Percentiles rank a stretch among this genome's conserved stretches.
These are phyloP conservation scores for Russula vinacea DNA, from an alignment of 768 basidiomycete species.

Conservation along the genomic window DNA sequence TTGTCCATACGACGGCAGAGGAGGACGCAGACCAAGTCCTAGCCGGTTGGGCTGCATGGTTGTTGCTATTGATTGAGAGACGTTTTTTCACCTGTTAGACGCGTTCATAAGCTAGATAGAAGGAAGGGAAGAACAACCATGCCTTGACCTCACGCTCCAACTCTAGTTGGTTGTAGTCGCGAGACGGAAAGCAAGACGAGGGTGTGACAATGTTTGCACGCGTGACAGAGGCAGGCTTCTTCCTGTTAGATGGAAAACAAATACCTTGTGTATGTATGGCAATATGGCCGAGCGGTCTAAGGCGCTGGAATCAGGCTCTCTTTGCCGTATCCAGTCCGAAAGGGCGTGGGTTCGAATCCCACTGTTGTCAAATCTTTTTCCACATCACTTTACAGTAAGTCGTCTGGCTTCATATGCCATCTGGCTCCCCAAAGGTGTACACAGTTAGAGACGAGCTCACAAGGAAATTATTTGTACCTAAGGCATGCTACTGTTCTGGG, in stretches of 20 bases:
- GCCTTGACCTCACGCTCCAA: neutral
- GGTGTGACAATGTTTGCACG: neutral
- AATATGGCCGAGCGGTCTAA: slow-evolving; percentile 33
- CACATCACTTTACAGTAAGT: neutral
- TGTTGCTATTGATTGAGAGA: neutral
- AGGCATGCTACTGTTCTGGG: no score
- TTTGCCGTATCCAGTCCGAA: slow-evolving; percentile 33
- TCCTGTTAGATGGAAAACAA: neutral
- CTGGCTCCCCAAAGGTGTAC: no score
- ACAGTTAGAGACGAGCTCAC: no score
- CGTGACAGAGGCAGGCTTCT: neutral
- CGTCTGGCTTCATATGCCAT: no score
- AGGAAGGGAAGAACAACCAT: neutral
- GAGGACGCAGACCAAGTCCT: slow-evolving; percentile 84
- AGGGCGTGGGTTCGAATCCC: slow-evolving; percentile 53
- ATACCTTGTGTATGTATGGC: neutral
- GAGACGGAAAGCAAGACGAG: neutral
- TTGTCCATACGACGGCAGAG: slow-evolving; percentile 84
- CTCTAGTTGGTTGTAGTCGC: neutral
- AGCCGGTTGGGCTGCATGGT: slow-evolving; percentile 67
- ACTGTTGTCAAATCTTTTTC: slow-evolving; percentile 36
- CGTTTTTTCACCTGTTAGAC: neutral
- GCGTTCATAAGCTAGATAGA: neutral
- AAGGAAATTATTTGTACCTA: no score
- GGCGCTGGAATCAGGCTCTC: slow-evolving; percentile 31